Conservation (phyloP, 371 early-diverging fungal species). For the Haplosporangium sp. region DNA sequence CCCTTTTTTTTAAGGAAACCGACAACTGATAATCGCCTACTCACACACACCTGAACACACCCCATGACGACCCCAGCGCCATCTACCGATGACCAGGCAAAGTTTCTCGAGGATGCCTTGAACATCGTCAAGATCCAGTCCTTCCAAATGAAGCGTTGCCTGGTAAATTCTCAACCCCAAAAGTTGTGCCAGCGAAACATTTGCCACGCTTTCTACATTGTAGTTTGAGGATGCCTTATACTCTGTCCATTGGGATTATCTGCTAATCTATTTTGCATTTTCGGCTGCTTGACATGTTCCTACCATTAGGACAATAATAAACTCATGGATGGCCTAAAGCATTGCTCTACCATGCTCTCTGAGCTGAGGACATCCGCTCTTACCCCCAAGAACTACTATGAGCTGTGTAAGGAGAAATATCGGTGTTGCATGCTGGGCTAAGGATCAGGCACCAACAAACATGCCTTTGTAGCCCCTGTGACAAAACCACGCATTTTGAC, state of each 20-base stretch:
- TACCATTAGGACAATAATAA: conserved; percentile 80
- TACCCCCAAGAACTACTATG: conserved; percentile 97
- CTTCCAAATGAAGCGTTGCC: conserved; percentile 88
- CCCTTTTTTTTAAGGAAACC: too few species aligned
- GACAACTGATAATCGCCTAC: conserved; percentile 1
- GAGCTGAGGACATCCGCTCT: conserved; percentile 93
- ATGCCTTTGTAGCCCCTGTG: background rate
- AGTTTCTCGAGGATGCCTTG: conserved; percentile 85
- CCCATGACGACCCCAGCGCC: conserved; percentile 36
- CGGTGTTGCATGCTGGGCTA: too few species aligned
- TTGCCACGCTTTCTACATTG: background rate
- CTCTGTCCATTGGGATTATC: background rate
- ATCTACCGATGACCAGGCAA: conserved; percentile 79
- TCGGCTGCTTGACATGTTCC: too few species aligned
- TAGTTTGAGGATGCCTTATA: background rate
- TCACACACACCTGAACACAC: conserved; percentile 3
- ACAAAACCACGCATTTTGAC: background rate
- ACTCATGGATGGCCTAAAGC: conserved; percentile 95
- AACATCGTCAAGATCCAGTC: conserved; percentile 88
- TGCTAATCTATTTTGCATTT: conserved; percentile 8
- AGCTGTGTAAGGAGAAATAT: conserved; percentile 80
- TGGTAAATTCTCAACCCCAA: conserved; percentile 64
- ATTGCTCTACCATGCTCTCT: conserved; percentile 94
- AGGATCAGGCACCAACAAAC: background rate
- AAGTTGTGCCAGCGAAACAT: too few species aligned